A percentile compares a stretch with the other conserved stretches of the same genome.
Conservation (phyloP, 306 rosid genomes). For the Adenanthera pavonina region DNA sequence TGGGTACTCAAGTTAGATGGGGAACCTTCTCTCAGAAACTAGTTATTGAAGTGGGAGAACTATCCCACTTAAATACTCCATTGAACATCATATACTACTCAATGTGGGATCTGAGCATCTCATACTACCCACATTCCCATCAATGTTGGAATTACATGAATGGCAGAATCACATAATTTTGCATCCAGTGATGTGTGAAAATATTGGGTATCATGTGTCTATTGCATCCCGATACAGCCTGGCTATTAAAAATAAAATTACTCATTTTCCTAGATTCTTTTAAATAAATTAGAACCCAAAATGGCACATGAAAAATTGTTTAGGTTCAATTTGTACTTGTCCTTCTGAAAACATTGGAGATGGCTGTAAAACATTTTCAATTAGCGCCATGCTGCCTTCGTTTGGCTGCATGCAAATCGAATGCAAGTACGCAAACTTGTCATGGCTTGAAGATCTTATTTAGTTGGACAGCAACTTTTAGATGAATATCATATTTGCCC, state of each 20-base stretch:
- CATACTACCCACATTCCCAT: too few species aligned
- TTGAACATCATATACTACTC: too few species aligned
- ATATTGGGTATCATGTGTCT: neutral
- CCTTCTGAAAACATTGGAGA: neutral
- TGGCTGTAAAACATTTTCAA: neutral
- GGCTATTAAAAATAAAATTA: neutral
- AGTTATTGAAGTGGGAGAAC: too few species aligned
- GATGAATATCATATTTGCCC: neutral
- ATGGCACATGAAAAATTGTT: constrained; percentile 4
- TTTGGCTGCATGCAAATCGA: neutral
- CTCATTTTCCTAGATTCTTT: neutral
- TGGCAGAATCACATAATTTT: neutral
- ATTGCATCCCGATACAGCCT: neutral
- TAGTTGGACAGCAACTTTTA: neutral
- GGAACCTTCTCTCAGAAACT: too few species aligned
- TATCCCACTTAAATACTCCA: too few species aligned
- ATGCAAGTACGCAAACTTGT: neutral
- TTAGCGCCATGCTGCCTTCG: constrained; percentile 21
- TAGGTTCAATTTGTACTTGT: neutral
- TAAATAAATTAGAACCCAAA: neutral
- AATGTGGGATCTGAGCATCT: too few species aligned
- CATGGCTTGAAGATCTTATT: neutral
- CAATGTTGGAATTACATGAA: neutral
- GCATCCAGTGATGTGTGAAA: neutral
- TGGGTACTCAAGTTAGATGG: too few species aligned